Base-by-base conservation (phyloP, 345 rosid species). In the Hypericum perforatum region DNA sequence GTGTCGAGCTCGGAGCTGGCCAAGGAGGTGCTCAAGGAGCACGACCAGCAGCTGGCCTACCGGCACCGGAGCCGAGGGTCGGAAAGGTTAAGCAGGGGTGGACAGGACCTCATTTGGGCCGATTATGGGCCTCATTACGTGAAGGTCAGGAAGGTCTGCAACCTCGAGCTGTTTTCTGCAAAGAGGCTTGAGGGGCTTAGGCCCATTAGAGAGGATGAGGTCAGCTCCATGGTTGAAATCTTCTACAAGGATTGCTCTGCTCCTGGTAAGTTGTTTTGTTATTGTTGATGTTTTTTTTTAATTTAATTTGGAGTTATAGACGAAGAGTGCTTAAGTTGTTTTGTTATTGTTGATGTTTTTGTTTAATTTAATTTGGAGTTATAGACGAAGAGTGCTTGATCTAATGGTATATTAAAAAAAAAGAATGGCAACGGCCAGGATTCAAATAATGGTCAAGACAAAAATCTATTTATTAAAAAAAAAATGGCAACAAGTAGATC, bases 21-120 rank as follows among this genome's bases (percentile, higher is more conserved):
- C 29, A 50, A 50, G 39, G 54, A 50, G n/a, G 54, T 50, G 6
- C 12, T 50, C 10, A 32, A 50, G n/a, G 54, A 50, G 39, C 54
- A 32, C 9, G 54, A 50, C 36, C 39, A 50, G 39, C 54, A 50
- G 12, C 36, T 50, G 11, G 54, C 39, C 9, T 39, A 50, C n/a
- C 29, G 54, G 54, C 32, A 22, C 32, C 32, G 32, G 32, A 22
- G 4, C 32, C 32, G 48, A 44, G 11, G 8, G 0, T n/a, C 48
- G 11, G 48, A n/a, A 6, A 44, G 14, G 14, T 44, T 44, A 1
- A 44, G 48, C 11, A 44, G 48, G 13, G 48, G 14, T 9, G 48
- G 48, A 6, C 11, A 44, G 13, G 48, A 44, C 48, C 48, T 44
- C 2, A 44, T 44, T 5, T 44, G 48, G 48, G 48, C 48, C 2